Evolutionary conservation across 306 rosid genomes (phyloP).

Genomic region (Leucaena leucocephala): DNA sequence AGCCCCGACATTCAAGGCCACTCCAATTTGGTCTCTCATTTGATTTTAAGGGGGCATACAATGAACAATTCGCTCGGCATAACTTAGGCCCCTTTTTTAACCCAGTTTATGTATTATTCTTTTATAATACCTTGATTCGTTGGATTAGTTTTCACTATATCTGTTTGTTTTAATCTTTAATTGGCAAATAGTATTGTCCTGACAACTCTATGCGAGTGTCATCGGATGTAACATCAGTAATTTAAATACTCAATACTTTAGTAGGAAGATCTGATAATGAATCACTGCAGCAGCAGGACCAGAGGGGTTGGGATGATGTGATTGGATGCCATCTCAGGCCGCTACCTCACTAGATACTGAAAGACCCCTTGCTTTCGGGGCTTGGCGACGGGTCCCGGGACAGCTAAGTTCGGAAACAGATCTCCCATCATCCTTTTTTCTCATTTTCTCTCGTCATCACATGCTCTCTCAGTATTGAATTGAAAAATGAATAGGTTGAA

Average conservation of each 20-base stretch:
- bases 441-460: too few species aligned
- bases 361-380: constrained; percentile 3
- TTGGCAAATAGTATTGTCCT: not conserved
- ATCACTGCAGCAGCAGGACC: constrained; percentile 24
- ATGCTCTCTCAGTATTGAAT: too few species aligned
- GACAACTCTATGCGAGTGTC: not conserved
- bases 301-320: constrained; percentile 5
- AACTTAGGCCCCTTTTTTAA: constrained; percentile 11
- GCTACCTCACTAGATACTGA: constrained; percentile 14
- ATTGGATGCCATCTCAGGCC: constrained; percentile 1
- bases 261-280: constrained; percentile 5
- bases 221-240: not conserved
- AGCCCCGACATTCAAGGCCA: constrained; percentile 13
- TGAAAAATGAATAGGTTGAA: too few species aligned
- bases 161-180: not conserved
- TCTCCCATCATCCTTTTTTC: too few species aligned
- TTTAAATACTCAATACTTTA: not conserved
- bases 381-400: not conserved
- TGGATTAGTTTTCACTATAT: not conserved
- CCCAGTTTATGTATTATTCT: constrained; percentile 4
- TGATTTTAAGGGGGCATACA: constrained; percentile 25
- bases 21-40: constrained; percentile 24
- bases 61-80: constrained; percentile 27
- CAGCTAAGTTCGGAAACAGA: not conserved
- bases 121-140: not conserved